These are phyloP conservation scores for Phytophthora crassamura DNA, from an alignment of 352 stramenopile species.

Conservation along the genomic window DNA sequence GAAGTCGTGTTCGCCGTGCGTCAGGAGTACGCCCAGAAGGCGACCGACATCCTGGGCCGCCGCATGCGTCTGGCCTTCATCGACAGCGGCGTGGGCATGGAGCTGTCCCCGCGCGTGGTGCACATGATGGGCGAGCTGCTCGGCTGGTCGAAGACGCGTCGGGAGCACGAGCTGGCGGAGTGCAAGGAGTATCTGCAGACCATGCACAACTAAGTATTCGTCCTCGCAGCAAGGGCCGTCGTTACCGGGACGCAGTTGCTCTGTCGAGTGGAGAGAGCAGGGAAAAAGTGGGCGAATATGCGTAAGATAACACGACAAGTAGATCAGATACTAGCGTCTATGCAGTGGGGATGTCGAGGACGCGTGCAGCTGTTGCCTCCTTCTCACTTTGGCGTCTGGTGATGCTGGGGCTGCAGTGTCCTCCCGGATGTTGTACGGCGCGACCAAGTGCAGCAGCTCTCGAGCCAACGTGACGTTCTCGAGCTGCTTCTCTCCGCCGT, in stretches of 20 bases:
- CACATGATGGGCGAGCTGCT: conserved; percentile 94
- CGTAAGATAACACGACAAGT: too few relatives aligned
- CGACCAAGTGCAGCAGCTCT: conserved; percentile 69
- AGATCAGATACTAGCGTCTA: conserved; percentile 16
- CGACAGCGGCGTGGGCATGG: conserved; percentile 81
- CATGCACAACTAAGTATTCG: conserved; percentile 70
- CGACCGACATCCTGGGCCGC: conserved; percentile 93
- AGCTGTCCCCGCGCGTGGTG: conserved; percentile 89
- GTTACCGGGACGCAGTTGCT: too few relatives aligned
- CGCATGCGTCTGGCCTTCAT: conserved; percentile 94
- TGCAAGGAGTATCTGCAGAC: conserved; percentile 83
- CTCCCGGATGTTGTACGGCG: conserved; percentile 51
- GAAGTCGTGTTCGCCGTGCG: conserved; percentile 94
- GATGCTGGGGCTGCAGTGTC: conserved; percentile 11
- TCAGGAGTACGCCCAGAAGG: conserved; percentile 95
- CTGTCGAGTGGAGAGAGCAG: too few relatives aligned
- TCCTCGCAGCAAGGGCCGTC: too few relatives aligned
- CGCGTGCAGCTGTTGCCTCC: conserved; percentile 32
- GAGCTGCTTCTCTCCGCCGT: conserved; percentile 19
- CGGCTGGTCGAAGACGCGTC: conserved; percentile 82
- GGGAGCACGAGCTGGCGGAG: conserved; percentile 77
- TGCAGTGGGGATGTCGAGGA: conserved; percentile 22
- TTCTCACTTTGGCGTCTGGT: conserved; percentile 27
- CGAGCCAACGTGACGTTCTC: conserved; percentile 59
- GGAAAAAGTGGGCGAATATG: too few relatives aligned